phyloP scores from a whole-genome alignment of 805 yeast species.

The Wickerhamiella hasegawae region DNA sequence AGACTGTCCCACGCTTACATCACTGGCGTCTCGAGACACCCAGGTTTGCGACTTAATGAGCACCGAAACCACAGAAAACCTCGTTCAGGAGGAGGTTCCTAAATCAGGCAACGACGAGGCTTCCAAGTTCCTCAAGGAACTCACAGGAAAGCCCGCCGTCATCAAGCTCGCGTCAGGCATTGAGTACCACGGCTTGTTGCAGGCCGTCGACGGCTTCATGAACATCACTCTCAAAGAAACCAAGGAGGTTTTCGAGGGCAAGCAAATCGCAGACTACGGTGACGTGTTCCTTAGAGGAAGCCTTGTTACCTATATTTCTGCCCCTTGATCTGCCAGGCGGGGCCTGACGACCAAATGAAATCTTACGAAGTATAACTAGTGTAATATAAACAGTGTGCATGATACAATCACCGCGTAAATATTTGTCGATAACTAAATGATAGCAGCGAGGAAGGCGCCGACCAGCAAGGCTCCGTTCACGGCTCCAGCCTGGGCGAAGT shows the following conservation, averaged over 20 bases:
- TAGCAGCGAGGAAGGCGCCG: too few species aligned
- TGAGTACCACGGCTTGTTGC: constrained; percentile 60
- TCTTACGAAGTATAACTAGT: too few species aligned
- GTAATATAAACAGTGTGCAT: too few species aligned
- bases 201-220: constrained; percentile 94
- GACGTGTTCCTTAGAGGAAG: constrained; percentile 82
- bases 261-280: constrained; percentile 38
- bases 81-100: neutral
- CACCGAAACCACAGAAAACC: neutral
- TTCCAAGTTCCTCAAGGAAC: constrained; percentile 45
- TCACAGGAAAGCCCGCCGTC: constrained; percentile 63
- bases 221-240: constrained; percentile 76
- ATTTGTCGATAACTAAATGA: too few species aligned
- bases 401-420: too few species aligned
- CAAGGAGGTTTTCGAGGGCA: constrained; percentile 42
- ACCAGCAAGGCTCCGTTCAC: too few species aligned
- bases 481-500: too few species aligned
- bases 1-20: too few species aligned
- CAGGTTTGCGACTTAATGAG: too few species aligned
- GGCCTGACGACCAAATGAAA: too few species aligned
- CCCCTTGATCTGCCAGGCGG: constrained; percentile 14
- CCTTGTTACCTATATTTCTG: constrained; percentile 27
- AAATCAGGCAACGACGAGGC: constrained; percentile 15
- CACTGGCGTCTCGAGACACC: too few species aligned
- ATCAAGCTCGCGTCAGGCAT: constrained; percentile 81